phyloP scores from a whole-genome alignment of 2,329 filamentous ascomycete species.

The Aspergillus brunneoviolaceus region DNA sequence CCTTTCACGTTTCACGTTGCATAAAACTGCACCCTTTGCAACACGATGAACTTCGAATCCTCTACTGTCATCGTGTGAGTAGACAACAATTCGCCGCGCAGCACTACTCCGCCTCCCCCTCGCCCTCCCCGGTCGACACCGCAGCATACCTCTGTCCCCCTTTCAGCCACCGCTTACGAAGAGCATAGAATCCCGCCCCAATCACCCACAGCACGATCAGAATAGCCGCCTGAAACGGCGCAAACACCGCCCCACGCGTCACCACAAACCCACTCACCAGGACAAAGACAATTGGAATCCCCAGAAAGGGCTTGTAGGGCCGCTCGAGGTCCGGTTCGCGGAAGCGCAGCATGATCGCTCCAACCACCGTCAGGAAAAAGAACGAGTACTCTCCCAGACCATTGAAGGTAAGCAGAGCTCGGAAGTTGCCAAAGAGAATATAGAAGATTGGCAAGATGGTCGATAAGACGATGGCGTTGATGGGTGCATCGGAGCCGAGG shows the following conservation, averaged over 20 bases:
- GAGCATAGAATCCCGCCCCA: slow-evolving; percentile 10
- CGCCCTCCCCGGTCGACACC: neutral
- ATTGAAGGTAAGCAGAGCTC: slow-evolving; percentile 19
- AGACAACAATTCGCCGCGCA: neutral
- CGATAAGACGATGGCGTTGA: slow-evolving; percentile 18
- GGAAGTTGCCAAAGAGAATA: slow-evolving; percentile 19
- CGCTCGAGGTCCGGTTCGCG: slow-evolving; percentile 15
- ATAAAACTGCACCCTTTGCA: too few species aligned
- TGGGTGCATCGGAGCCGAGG: slow-evolving; percentile 13
- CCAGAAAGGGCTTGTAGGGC: slow-evolving; percentile 15
- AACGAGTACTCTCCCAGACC: slow-evolving; percentile 21
- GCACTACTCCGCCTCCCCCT: neutral
- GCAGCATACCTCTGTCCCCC: neutral
- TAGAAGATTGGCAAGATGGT: slow-evolving; percentile 13
- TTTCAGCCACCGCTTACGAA: slow-evolving; percentile 8
- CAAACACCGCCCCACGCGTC: slow-evolving; percentile 13
- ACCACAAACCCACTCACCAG: slow-evolving; percentile 18
- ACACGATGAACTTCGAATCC: too few species aligned
- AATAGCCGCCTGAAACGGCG: slow-evolving; percentile 12
- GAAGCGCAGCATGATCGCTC: slow-evolving; percentile 16
- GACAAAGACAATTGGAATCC: slow-evolving; percentile 11
- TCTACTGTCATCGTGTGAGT: neutral
- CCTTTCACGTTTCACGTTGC: too few species aligned
- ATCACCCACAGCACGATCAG: slow-evolving; percentile 14
- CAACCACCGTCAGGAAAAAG: slow-evolving; percentile 18